Percentiles rank a stretch among this genome's conserved stretches.
Evolutionary conservation across 2,329 filamentous ascomycete genomes (phyloP).

Genomic region (Microdochium nivale): DNA sequence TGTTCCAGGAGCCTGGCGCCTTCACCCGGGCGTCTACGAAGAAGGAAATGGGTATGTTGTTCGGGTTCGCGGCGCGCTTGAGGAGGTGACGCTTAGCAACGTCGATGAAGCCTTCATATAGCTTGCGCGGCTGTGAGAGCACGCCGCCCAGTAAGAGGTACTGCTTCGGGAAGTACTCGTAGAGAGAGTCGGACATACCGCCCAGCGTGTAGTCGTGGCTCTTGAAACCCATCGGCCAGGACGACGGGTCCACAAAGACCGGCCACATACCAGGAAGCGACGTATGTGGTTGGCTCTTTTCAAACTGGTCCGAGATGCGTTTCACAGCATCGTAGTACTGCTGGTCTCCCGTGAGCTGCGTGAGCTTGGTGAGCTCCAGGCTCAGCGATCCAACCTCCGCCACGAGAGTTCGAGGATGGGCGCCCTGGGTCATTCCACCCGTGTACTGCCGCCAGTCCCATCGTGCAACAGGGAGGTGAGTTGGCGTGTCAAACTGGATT

Average conservation of each 20-base stretch:
- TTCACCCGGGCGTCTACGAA: slow-evolving; percentile 34
- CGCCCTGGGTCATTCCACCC: slow-evolving; percentile 33
- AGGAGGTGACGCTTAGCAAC: slow-evolving; percentile 36
- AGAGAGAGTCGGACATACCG: slow-evolving; percentile 48
- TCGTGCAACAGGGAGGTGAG: slow-evolving; percentile 53
- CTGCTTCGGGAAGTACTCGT: slow-evolving; percentile 60
- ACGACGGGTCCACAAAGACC: slow-evolving; percentile 38
- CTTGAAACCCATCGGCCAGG: slow-evolving; percentile 44
- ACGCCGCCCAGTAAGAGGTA: slow-evolving; percentile 58
- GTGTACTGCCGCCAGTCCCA: slow-evolving; percentile 50
- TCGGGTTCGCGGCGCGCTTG: slow-evolving; percentile 31
- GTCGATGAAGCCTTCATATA: slow-evolving; percentile 36
- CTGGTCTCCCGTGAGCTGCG: slow-evolving; percentile 51
- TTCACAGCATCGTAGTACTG: slow-evolving; percentile 55
- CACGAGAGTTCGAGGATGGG: slow-evolving; percentile 25
- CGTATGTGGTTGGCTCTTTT: slow-evolving; percentile 42
- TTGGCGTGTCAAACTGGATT: slow-evolving; percentile 51
- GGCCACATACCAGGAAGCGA: slow-evolving; percentile 57
- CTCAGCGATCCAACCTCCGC: slow-evolving; percentile 49
- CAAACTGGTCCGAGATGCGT: slow-evolving; percentile 47
- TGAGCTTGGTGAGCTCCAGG: slow-evolving; percentile 56
- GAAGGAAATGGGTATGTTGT: slow-evolving; percentile 34
- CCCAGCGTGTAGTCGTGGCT: slow-evolving; percentile 47
- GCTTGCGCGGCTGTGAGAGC: slow-evolving; percentile 36
- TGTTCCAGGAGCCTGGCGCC: slow-evolving; percentile 11